phyloP scores from a whole-genome alignment of 108 stramenopile species.

The Fragilaria crotonensis region DNA sequence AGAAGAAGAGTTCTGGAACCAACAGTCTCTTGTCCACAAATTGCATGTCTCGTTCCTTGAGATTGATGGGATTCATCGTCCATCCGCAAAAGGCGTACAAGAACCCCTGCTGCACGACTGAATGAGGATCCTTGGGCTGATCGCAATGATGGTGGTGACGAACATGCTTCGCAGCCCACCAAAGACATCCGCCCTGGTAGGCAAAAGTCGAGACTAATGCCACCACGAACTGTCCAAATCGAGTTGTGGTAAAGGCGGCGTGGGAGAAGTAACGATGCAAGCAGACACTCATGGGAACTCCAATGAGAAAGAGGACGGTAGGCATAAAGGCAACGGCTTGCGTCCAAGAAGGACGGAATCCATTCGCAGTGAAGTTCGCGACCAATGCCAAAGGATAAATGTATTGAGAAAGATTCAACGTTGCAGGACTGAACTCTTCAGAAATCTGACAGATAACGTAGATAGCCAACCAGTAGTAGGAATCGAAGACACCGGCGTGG shows the following conservation, averaged over 20 bases:
- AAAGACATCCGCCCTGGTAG: slow-evolving; percentile 52
- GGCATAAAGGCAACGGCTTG: not conserved
- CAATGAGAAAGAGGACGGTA: slow-evolving; percentile 4
- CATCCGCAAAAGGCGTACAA: not conserved
- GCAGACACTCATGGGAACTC: slow-evolving; percentile 47
- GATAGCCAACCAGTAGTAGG: not conserved
- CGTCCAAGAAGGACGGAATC: not conserved
- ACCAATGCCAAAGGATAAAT: not conserved
- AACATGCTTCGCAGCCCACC: slow-evolving; percentile 60
- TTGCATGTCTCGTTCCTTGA: not conserved
- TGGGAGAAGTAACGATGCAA: slow-evolving; percentile 53
- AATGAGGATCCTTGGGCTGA: slow-evolving; percentile 46
- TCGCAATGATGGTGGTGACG: slow-evolving; percentile 60
- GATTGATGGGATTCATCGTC: not conserved
- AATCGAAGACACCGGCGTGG: not conserved
- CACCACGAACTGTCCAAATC: slow-evolving; percentile 21
- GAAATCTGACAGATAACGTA: not conserved
- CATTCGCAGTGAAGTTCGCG: not conserved
- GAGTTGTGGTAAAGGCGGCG: slow-evolving; percentile 37
- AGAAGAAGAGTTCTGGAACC: not conserved
- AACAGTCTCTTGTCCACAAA: not conserved
- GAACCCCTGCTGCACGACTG: slow-evolving; percentile 3
- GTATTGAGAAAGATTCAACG: not conserved
- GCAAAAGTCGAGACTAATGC: slow-evolving; percentile 26
- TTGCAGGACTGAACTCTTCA: not conserved